Conservation (phyloP, 805 yeast species). For the Ogataea glucozyma region DNA sequence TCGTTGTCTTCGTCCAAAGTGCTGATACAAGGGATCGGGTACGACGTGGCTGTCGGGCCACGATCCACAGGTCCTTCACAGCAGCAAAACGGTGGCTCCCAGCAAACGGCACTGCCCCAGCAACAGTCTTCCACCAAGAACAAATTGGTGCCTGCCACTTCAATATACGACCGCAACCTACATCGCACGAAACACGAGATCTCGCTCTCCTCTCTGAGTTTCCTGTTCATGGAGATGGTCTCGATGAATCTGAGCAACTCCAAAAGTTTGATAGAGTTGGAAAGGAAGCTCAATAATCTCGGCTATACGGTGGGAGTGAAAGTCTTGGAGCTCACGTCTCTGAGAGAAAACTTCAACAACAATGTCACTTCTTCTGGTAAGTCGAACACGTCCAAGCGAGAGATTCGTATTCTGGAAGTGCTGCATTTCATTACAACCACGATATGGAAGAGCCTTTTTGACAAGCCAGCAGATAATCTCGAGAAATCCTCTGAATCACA, state of each 20-base stretch:
- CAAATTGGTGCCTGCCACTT: slow-evolving; percentile 18
- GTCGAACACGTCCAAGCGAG: slow-evolving; percentile 66
- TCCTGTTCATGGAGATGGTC: slow-evolving; percentile 68
- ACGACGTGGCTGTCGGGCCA: slow-evolving; percentile 34
- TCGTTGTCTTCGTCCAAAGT: slow-evolving; percentile 21
- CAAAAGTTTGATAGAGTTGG: slow-evolving; percentile 68
- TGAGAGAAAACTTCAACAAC: slow-evolving; percentile 59
- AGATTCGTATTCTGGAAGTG: slow-evolving; percentile 68
- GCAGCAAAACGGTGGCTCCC: slow-evolving; percentile 5
- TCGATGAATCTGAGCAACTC: slow-evolving; percentile 62
- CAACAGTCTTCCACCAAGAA: slow-evolving; percentile 10
- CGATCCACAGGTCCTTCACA: slow-evolving; percentile 29
- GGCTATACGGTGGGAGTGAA: slow-evolving; percentile 81
- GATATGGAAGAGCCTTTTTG: slow-evolving; percentile 75
- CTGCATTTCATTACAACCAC: slow-evolving; percentile 73
- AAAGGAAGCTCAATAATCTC: slow-evolving; percentile 57
- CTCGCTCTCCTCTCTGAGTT: slow-evolving; percentile 64
- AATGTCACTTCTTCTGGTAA: slow-evolving; percentile 49
- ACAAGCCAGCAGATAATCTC: slow-evolving; percentile 59
- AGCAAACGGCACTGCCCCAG: slow-evolving; percentile 11
- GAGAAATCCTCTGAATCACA: slow-evolving; percentile 53
- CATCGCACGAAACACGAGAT: slow-evolving; percentile 68
- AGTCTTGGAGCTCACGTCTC: slow-evolving; percentile 63
- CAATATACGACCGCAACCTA: slow-evolving; percentile 69
- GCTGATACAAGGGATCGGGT: slow-evolving; percentile 28